Evolutionary conservation across 371 early-diverging fungal genomes (phyloP), one percentile per base, ranked within the genome.

Genomic region (Blakeslea trispora): DNA sequence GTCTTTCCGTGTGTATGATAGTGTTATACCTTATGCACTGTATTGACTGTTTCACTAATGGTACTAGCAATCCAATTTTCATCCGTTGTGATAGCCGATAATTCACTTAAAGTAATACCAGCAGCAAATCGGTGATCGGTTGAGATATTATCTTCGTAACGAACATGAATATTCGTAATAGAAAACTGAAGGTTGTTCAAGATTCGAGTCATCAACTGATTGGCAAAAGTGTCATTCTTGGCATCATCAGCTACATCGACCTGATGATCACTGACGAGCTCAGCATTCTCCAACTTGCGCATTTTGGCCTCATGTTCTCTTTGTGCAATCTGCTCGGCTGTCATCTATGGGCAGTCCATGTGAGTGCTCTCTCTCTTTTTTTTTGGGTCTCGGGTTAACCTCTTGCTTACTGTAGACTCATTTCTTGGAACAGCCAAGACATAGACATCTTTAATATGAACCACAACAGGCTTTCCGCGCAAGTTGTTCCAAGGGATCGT

Each of bases 401-500:
- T 4, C 45, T 23, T 34, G 37, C 42, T 64, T 80, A 86, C 85
- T 51, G 84, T 89, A 0, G 85, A 78, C 35, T 88, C 90, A 52
- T 84, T 87, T 40, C 89, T 85, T 10, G 97, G 98, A 5, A 79
- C 84, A 13, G 96, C 94, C 21, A 97, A 74, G 3, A 97, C 73
- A 64, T 88, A 94, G 5, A 95, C 92, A 61, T 97, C 87, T 59
- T 93, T 91, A 50, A 99, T 86, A 53, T 82, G 75, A 42, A 97
- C 83, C 56, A 88, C 84, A 34, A 98, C 93, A 3, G 99, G 97
- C 64, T 91, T 88, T 64, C 87, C 90, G 73, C 96, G 95, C 50
- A 99, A 75, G 70, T 99, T 97, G 13, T 86, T 86, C 99, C 99
- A 99, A 8, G 99, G 98, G 49, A 99, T 97, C 24, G 85, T 90